Conservation (phyloP, 1,284 basidiomycete species). For the Marasmius sp. region DNA sequence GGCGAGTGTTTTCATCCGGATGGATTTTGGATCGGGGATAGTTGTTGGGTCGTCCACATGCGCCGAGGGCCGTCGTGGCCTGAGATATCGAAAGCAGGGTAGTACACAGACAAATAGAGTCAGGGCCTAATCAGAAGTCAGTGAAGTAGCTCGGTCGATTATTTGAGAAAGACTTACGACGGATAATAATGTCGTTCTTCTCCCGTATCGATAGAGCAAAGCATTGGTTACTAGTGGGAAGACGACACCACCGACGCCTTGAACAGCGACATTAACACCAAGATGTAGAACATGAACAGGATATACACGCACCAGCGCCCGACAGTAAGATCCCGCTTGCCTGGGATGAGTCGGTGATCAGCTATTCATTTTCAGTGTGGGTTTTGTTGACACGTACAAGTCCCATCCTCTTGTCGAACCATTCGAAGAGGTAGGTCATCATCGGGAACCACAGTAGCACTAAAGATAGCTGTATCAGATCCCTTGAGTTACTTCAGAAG, state of each 20-base stretch:
- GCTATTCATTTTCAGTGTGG: background rate
- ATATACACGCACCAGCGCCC: background rate
- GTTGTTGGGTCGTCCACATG: background rate
- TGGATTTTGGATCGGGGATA: background rate
- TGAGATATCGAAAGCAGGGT: background rate
- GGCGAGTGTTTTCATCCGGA: background rate
- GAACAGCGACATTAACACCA: background rate
- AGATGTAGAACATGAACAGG: background rate
- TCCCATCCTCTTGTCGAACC: background rate
- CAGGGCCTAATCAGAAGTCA: background rate
- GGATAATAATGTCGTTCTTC: background rate
- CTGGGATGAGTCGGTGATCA: background rate
- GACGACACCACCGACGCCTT: background rate
- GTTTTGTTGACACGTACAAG: background rate
- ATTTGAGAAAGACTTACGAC: background rate
- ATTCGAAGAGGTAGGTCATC: background rate
- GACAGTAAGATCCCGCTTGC: background rate
- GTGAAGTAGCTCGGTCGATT: background rate
- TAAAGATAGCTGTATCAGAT: background rate
- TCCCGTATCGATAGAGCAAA: background rate
- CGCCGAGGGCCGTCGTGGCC: background rate
- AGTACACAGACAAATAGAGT: background rate
- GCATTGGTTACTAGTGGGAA: background rate
- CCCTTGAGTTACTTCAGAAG: background rate
- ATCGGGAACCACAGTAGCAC: background rate